Evolutionary conservation across 805 yeast species (phyloP).

Genomic region (Sugiyamaella smithiae): DNA sequence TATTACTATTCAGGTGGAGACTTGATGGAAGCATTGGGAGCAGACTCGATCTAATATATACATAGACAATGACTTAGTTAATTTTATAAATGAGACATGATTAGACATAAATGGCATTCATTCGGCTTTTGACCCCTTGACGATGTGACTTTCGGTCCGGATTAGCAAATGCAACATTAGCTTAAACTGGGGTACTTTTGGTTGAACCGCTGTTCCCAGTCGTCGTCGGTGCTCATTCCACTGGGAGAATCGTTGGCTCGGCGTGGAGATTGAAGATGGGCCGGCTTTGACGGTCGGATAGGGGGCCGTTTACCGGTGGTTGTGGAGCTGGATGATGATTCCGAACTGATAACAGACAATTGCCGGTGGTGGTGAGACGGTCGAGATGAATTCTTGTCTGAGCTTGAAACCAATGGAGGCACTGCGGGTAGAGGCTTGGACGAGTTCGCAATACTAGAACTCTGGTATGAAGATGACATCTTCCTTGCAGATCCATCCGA

Average conservation of each 20-base stretch:
- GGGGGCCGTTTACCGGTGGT: slow-evolving; percentile 19
- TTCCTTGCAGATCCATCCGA: no score
- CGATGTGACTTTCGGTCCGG: no score
- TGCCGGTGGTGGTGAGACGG: slow-evolving; percentile 14
- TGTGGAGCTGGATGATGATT: slow-evolving; percentile 15
- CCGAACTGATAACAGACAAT: slow-evolving; percentile 21
- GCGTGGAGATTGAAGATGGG: slow-evolving; percentile 27
- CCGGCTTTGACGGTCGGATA: slow-evolving; percentile 24
- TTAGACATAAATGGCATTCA: no score
- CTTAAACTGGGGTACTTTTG: slow-evolving; percentile 28
- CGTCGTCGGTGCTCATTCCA: slow-evolving; percentile 21
- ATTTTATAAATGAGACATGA: no score
- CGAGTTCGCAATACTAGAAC: not conserved
- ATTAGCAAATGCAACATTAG: slow-evolving; percentile 8
- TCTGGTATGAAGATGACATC: not conserved
- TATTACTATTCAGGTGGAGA: slow-evolving; percentile 13
- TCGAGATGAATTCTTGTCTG: not conserved
- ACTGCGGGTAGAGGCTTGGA: not conserved
- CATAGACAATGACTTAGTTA: no score
- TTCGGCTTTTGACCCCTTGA: no score
- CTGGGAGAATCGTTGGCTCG: slow-evolving; percentile 8
- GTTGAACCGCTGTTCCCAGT: slow-evolving; percentile 29
- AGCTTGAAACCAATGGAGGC: no score
- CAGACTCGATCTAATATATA: not conserved
- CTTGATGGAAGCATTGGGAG: not conserved